Base-by-base conservation (phyloP, 2,329 filamentous ascomycete genomes). In the Parastagonospora avenae region DNA sequence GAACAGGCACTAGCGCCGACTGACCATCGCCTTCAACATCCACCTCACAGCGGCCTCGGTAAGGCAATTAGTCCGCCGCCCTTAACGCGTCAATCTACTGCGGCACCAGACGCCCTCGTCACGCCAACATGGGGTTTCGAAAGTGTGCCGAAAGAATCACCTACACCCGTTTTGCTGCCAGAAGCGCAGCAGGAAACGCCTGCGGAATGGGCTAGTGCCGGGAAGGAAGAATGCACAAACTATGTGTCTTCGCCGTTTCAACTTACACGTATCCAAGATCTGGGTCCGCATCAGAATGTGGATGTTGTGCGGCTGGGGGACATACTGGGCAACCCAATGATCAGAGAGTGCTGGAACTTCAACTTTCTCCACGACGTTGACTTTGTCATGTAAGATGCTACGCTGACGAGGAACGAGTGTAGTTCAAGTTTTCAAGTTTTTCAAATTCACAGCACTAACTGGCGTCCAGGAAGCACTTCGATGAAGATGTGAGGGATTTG, bases 251-350 rank as follows among this genome's bases (percentile, higher is more conserved):
- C 90, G 1, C 90, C 90, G 0, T 83, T 92, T 59, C 85, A 85
- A 50, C 82, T 94, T 11, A 92, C 88, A 0, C 81, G 79, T 52
- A 87, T 94, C 46, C 79, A 77, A 27, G 87, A 89, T 60, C 76
- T 92, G 0, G 78, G 85, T 1, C 70, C 77, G 2, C 66, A 69
- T 0, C 76, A 81, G 54, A 94, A 95, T 74, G 74, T 78, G 19
- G 89, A 88, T 68, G 79, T 89, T 0, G 73, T 93, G 30, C 80
- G 79, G 1, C 76, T 94, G 8, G 74, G 76, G 4, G 88, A 91
- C 50, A 79, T 95, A 5, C 79, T 95, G 1, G 85, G 88, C 0
- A 85, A 92, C 67, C 88, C 89, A 0, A 77, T 91, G 55, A 90
- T 94, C 47, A 81, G 82, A 33, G 84, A 89, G 64, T 85, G 83